Conservation (phyloP, 108 stramenopile species). For the Pseudonitzschia multistriata region DNA sequence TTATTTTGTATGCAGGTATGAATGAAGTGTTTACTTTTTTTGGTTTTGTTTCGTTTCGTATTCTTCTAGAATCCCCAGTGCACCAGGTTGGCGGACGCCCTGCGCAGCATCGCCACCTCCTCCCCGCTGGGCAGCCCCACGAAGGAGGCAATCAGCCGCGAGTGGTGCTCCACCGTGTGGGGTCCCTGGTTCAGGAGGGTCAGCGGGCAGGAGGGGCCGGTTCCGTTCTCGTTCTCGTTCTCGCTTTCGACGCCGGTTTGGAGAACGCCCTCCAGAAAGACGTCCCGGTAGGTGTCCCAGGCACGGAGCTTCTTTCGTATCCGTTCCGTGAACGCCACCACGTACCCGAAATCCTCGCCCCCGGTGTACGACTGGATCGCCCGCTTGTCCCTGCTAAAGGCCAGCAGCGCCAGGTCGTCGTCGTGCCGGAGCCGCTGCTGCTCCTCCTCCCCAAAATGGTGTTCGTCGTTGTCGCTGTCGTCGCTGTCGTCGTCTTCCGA, state of each 20-base stretch:
- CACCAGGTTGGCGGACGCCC: constrained; percentile 17
- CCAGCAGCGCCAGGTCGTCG: background rate
- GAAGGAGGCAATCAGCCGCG: constrained; percentile 5
- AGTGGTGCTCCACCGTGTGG: background rate
- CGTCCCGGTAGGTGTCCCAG: background rate
- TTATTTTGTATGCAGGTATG: background rate
- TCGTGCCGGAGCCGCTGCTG: background rate
- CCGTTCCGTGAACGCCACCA: constrained; percentile 18
- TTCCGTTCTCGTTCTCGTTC: no score
- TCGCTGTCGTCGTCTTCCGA: background rate
- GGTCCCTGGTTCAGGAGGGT: constrained; percentile 28
- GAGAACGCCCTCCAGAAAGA: background rate
- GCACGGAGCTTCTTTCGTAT: constrained; percentile 14
- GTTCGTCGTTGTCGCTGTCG: constrained; percentile 23
- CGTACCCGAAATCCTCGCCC: constrained; percentile 27
- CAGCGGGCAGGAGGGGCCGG: no score
- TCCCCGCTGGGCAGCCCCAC: constrained; percentile 19
- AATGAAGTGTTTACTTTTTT: background rate
- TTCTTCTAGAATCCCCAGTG: constrained; percentile 23
- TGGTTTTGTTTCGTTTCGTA: background rate
- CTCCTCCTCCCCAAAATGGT: constrained; percentile 5
- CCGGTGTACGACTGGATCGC: constrained; percentile 26
- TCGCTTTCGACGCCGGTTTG: background rate
- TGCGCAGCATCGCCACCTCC: background rate
- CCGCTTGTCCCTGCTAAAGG: background rate